Percentiles rank a stretch among this genome's conserved stretches.
Evolutionary conservation across 2,329 filamentous ascomycete genomes (phyloP).

Genomic region (Gyromitra esculenta): DNA sequence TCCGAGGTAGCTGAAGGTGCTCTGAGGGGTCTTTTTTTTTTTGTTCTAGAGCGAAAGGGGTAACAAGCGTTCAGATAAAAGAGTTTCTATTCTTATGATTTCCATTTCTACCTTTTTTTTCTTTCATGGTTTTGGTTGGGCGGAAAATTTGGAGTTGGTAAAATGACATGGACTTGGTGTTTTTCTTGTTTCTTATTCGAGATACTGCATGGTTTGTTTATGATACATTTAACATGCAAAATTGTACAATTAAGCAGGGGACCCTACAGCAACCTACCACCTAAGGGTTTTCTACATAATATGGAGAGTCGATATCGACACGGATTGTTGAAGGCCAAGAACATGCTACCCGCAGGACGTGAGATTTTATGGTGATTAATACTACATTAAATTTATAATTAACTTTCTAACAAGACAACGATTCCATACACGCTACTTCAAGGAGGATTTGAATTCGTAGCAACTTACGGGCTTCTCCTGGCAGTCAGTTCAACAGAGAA

Average conservation of each 20-base stretch:
- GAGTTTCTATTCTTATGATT: slow-evolving; percentile 27
- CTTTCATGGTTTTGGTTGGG: slow-evolving; percentile 35
- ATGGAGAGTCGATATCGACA: neutral
- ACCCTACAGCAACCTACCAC: neutral
- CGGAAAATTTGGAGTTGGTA: slow-evolving; percentile 32
- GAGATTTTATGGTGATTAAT: neutral
- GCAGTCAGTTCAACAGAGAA: no score
- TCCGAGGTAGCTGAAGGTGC: neutral
- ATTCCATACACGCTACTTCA: neutral
- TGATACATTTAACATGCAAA: neutral
- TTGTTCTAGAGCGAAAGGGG: neutral
- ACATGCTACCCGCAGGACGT: neutral
- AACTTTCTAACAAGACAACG: neutral
- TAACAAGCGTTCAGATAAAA: neutral
- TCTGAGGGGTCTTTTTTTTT: neutral
- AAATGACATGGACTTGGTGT: slow-evolving; percentile 21
- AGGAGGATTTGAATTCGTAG: no score
- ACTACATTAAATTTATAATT: neutral
- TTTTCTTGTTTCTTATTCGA: slow-evolving; percentile 13
- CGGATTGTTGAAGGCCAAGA: neutral
- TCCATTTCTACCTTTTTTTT: slow-evolving; percentile 17
- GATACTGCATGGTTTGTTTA: neutral
- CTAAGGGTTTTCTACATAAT: neutral
- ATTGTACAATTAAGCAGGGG: neutral
- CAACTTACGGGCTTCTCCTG: no score